A percentile compares a stretch with the other conserved stretches of the same genome.
These are phyloP conservation scores for Brasenia schreberi DNA, from an alignment of 164 flowering plant species.

Conservation along the genomic window DNA sequence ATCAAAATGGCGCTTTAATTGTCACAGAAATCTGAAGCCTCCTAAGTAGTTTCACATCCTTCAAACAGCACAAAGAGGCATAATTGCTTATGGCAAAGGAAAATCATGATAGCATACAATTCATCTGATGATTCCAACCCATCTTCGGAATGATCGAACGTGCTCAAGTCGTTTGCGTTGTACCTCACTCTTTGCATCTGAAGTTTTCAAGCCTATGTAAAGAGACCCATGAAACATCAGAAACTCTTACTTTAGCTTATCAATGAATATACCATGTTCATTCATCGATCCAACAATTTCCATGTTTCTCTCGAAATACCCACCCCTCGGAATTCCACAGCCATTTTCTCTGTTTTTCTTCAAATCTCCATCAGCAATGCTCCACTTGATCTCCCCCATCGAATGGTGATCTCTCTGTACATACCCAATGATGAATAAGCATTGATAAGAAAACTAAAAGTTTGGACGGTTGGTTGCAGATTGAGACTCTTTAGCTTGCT, in stretches of 20 bases:
- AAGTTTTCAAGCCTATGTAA: constrained; percentile 43
- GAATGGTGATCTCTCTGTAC: constrained; percentile 67
- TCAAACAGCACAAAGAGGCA: no score
- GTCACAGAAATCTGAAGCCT: no score
- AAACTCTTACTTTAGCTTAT: constrained; percentile 65
- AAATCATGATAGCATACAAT: no score
- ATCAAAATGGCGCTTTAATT: no score
- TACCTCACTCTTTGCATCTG: constrained; percentile 48
- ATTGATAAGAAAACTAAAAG: constrained; percentile 32
- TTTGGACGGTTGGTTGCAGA: constrained; percentile 48
- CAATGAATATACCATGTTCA: constrained; percentile 33
- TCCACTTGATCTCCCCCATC: constrained; percentile 83
- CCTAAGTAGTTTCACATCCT: no score
- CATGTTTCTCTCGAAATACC: constrained; percentile 84
- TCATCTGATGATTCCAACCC: constrained; percentile 20
- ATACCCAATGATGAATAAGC: constrained; percentile 49
- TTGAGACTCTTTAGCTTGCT: constrained; percentile 38
- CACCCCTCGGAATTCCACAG: constrained; percentile 57
- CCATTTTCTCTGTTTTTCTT: constrained; percentile 33
- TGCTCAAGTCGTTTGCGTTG: constrained; percentile 56
- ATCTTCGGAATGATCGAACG: constrained; percentile 52
- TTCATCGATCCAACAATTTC: constrained; percentile 52
- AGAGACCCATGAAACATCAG: constrained; percentile 62
- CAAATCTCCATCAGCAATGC: constrained; percentile 22
- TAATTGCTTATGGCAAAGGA: no score